Evolutionary conservation across 129 eudicot species (phyloP).

Genomic region (Erigeron canadensis): DNA sequence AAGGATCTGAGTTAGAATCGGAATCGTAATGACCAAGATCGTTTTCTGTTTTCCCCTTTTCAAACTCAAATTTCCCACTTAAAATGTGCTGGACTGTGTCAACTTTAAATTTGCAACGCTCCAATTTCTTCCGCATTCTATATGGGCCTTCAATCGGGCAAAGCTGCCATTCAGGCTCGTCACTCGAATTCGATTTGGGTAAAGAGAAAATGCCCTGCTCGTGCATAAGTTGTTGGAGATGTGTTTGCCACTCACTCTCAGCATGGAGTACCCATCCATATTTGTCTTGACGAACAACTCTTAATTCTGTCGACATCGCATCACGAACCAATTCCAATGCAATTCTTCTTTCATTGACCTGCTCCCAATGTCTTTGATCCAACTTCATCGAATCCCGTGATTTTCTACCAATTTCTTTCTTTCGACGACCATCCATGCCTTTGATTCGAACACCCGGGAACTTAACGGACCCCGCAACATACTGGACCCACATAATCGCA

Average conservation of each 20-base stretch:
- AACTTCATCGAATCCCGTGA: slow-evolving; percentile 54
- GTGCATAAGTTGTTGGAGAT: slow-evolving; percentile 90
- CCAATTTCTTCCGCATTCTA: slow-evolving; percentile 93
- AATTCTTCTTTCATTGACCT: slow-evolving; percentile 70
- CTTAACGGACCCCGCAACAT: slow-evolving; percentile 81
- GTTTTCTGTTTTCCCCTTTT: slow-evolving; percentile 53
- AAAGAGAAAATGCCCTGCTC: slow-evolving; percentile 90
- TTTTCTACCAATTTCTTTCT: slow-evolving; percentile 76
- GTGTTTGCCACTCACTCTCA: slow-evolving; percentile 98
- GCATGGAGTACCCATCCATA: slow-evolving; percentile 99
- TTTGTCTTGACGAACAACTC: slow-evolving; percentile 97
- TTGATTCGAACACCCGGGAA: slow-evolving; percentile 87
- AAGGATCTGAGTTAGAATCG: slow-evolving; percentile 48
- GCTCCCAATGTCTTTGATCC: slow-evolving; percentile 78
- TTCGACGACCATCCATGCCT: slow-evolving; percentile 87
- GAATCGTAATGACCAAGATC: slow-evolving; percentile 41
- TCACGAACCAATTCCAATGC: slow-evolving; percentile 87
- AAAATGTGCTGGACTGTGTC: slow-evolving; percentile 51
- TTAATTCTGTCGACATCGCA: slow-evolving; percentile 80
- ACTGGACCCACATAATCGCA: slow-evolving; percentile 93
- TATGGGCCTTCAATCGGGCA: slow-evolving; percentile 60
- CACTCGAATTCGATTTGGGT: slow-evolving; percentile 37
- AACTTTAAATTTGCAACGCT: slow-evolving; percentile 57
- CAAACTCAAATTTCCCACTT: slow-evolving; percentile 60
- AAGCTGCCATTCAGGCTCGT: slow-evolving; percentile 91